Base-by-base conservation (phyloP, 2,329 filamentous ascomycete genomes). In the Sarocladiaceae sp. region DNA sequence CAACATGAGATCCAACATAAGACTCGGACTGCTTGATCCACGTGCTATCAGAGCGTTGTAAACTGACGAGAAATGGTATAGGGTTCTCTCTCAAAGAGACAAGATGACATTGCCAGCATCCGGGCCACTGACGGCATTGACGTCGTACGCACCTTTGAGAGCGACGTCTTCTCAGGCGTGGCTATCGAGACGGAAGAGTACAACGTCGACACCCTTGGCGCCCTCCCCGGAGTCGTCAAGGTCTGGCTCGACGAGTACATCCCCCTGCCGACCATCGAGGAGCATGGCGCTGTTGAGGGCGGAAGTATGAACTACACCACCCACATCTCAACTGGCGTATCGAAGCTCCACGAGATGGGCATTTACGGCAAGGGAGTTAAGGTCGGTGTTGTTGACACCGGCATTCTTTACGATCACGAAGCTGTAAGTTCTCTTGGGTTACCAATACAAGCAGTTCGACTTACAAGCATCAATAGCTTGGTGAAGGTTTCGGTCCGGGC, bases 301-400 rank as follows among this genome's bases (percentile, higher is more conserved):
- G 34, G 19, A 24, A 39, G 19, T 10, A 19, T 39, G 34, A 26
- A 51, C 10, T 58, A 56, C 34, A 51, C 44, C 18, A 50, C 56
- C 4, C 56, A 59, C 41, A 44, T 47, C n/a, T 42, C 48, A 20
- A 58, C 55, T 2, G 53, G 55, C 10, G 56, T 59, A 1, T 48
- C 50, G 19, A 52, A 50, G 33, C 47, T 57, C 2, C 57, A 60
- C 19, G 48, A 46, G 13, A 39, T 48, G 6, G 56, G 57, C 3
- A 51, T 56, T n/a, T 32, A 47, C 3, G 57, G 57, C 21, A 47
- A 52, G 23, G 55, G 55, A 2, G 54, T 53, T 29, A 53, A 49
- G 35, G 47, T 60, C 21, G 56, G 50, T 16, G 43, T 60, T 7
- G 50, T 60, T 16, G 57, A 60, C 39, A 54, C 51, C 3, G 57